Conservation (phyloP, 1,139 yeast species). For the Hemisphaericaspora xylofermentans region DNA sequence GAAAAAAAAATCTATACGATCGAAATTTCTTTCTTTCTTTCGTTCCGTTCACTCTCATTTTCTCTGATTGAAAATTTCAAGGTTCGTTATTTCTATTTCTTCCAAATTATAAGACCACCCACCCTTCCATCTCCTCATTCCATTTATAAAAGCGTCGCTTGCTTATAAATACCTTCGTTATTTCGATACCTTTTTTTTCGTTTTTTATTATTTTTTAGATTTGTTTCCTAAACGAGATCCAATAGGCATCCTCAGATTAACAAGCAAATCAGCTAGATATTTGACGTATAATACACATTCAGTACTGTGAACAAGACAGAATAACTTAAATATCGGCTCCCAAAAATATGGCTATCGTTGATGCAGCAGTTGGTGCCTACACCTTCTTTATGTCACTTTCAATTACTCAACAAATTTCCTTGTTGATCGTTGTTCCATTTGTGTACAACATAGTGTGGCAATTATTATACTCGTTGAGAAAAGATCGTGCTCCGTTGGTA, state of each 20-base stretch:
- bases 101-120: no score
- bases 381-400: constrained; percentile 27
- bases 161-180: neutral
- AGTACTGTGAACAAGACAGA: no score
- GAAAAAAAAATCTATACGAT: neutral
- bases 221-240: neutral
- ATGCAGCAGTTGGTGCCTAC: constrained; percentile 19
- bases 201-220: neutral
- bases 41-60: neutral
- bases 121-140: neutral
- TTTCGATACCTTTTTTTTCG: neutral
- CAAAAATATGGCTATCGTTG: constrained; percentile 29
- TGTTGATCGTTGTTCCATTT: constrained; percentile 48
- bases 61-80: no score
- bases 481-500: constrained; percentile 83
- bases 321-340: no score
- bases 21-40: neutral
- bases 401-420: constrained; percentile 31
- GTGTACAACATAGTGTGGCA: constrained; percentile 70
- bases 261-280: neutral
- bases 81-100: no score
- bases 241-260: neutral
- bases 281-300: no score
- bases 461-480: constrained; percentile 65
- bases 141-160: no score